Conservation (phyloP, 306 rosid species). For the Delonix regia region DNA sequence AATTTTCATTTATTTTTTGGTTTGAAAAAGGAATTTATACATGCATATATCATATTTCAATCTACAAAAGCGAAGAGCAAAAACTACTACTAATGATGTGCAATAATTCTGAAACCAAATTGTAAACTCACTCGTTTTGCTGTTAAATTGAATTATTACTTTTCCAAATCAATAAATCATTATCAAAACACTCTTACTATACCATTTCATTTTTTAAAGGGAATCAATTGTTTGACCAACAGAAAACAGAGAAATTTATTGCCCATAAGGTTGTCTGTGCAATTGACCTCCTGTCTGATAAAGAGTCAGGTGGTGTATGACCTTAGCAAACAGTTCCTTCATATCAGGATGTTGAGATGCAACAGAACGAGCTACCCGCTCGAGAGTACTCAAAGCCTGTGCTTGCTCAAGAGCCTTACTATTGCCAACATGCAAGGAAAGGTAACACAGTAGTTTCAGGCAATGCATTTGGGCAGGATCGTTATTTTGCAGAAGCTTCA, state of each 20-base stretch:
- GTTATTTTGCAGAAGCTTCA: constrained; percentile 50
- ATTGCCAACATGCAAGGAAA: constrained; percentile 68
- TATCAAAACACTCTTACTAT: constrained; percentile 32
- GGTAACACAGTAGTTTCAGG: constrained; percentile 60
- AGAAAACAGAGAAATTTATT: constrained; percentile 35
- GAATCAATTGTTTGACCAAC: constrained; percentile 29
- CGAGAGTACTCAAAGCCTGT: constrained; percentile 63
- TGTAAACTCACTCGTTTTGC: constrained; percentile 28
- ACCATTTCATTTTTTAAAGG: constrained; percentile 26
- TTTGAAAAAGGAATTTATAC: not conserved
- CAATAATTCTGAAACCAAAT: constrained; percentile 20
- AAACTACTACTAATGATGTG: not conserved
- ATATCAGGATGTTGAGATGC: constrained; percentile 62
- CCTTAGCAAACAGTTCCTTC: constrained; percentile 60
- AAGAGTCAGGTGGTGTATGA: constrained; percentile 75
- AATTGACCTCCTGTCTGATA: constrained; percentile 83
- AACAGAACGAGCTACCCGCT: constrained; percentile 63
- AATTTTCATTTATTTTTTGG: not conserved
- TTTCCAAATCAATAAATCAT: constrained; percentile 6
- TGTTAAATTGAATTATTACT: not conserved
- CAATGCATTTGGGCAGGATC: constrained; percentile 53
- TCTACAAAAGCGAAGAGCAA: not conserved
- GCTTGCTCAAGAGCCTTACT: constrained; percentile 82
- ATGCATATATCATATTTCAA: not conserved
- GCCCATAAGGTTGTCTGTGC: constrained; percentile 57